Evolutionary conservation across 306 rosid species (phyloP), one percentile per base, ranked within the genome.

Genomic region (Sesbania bispinosa): DNA sequence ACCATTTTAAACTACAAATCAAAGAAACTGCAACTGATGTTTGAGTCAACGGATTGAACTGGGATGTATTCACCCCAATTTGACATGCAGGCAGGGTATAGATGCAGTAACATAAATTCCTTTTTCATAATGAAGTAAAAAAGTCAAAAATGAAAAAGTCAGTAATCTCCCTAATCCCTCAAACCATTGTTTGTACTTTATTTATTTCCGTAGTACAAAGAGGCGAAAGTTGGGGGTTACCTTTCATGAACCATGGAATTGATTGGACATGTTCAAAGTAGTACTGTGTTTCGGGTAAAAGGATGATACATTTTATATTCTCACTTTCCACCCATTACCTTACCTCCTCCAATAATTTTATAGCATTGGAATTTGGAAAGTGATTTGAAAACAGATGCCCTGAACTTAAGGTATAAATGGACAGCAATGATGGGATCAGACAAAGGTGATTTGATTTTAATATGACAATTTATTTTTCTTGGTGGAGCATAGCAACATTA

Each of bases 321-420:
- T 53, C 39, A 69, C 80, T 62, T 69, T 47, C 59, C 43, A 42
- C 46, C 62, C 73, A 65, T 78, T 26, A 36, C 63, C n/a, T n/a
- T n/a, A n/a, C n/a, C n/a, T n/a, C n/a, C 80, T 63, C 63, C 15
- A 82, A 82, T 78, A 82, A 82, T 82, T 75, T 59, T 74, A 48
- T 82, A 78, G 80, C 57, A 53, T 36, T 47, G 71, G 68, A 78
- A 74, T 42, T 36, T 47, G 71, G 68, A 78, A 74, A 82, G 83
- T 55, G 75, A 69, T 74, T 39, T 63, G 58, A 39, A 74, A 71
- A 71, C 79, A 75, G 52, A 58, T 50, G 52, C 65, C 86, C 87
- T 60, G 65, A 75, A 30, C 69, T 79, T 79, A 65, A 72, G 79
- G 73, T 65, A 78, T 48, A 62, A 26, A 47, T 62, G 73, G 76